Conservation (phyloP, 1,139 yeast species). For the Yamadazyma blattariae region DNA sequence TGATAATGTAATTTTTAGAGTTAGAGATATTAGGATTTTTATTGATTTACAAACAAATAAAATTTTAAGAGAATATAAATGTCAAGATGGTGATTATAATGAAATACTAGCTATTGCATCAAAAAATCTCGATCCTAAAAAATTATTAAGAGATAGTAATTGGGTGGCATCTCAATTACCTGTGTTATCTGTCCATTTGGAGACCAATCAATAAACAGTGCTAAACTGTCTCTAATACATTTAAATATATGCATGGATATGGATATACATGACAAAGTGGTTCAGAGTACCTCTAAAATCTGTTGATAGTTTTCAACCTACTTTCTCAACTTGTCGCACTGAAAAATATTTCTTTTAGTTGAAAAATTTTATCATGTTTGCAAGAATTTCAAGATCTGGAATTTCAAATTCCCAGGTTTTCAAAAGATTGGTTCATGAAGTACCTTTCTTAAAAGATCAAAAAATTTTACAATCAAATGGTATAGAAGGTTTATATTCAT, state of each 20-base stretch:
- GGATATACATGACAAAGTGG: too few relatives aligned
- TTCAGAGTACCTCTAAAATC: neutral
- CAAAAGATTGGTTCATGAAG: constrained; percentile 53
- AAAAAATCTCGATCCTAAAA: constrained; percentile 64
- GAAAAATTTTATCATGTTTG: too few relatives aligned
- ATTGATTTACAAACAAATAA: constrained; percentile 68
- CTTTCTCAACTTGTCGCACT: too few relatives aligned
- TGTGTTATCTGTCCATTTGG: constrained; percentile 21
- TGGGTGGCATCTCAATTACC: constrained; percentile 74
- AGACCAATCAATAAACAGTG: constrained; percentile 1
- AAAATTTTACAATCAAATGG: constrained; percentile 46
- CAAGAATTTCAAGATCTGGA: too few relatives aligned
- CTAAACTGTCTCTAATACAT: too few relatives aligned
- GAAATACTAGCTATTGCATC: constrained; percentile 45
- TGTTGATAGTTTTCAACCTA: too few relatives aligned
- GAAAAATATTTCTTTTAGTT: too few relatives aligned
- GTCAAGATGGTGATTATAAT: constrained; percentile 66
- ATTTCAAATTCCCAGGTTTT: too few relatives aligned
- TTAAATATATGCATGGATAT: too few relatives aligned
- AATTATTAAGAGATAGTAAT: constrained; percentile 71
- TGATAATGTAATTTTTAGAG: constrained; percentile 81
- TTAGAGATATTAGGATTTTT: constrained; percentile 80
- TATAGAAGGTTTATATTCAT: constrained; percentile 67
- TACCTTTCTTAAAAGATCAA: constrained; percentile 55
- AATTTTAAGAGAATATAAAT: constrained; percentile 75